Base-by-base conservation (phyloP, 345 rosid genomes). In the Gossypium arboreum region DNA sequence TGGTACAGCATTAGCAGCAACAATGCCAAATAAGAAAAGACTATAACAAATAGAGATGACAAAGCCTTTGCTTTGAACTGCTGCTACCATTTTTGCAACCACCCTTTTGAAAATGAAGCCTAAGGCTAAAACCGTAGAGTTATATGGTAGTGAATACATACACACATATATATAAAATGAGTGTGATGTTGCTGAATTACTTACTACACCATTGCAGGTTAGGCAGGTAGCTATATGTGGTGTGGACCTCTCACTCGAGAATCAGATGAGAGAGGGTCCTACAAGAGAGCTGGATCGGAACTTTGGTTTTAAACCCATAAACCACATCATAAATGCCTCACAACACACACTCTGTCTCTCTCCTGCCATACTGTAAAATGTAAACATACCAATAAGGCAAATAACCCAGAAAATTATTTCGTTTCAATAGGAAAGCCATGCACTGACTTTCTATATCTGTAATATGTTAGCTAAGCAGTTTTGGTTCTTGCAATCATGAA, bases 1-100 rank as follows among this genome's bases (percentile, higher is more conserved):
- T 2, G 84, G 84, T 6, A 69, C 50, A 25, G 76, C 67, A 24
- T 34, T 34, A 34, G 16, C 71, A 22, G 22, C 59, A 55, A 29
- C 17, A 45, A 60, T 22, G 15, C 9, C 10, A 10, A 11, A 12
- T 18, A 9, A 44, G 25, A 3, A 11, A 73, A 73, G 52, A 9
- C 2, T 45, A 55, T 20, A 57, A 20, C 2, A 57, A 0, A 34
- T 5, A 34, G 41, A 41, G 41, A 73, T 12, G 56, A 73, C 34
- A 57, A 43, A 59, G 41, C 20, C 68, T 12, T 63, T 64, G 24
- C 44, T 74, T 63, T 52, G 74, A 51, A 15, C 13, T 8, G 66
- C 27, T 22, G 29, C 48, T 72, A 17, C 65, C 51, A 25, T 15
- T 48, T 25, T 47, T 66, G 54, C 63, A 54, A 39, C 43, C 41